phyloP scores from a whole-genome alignment of 2,329 filamentous ascomycete species.

The Microcyclosporella mali region DNA sequence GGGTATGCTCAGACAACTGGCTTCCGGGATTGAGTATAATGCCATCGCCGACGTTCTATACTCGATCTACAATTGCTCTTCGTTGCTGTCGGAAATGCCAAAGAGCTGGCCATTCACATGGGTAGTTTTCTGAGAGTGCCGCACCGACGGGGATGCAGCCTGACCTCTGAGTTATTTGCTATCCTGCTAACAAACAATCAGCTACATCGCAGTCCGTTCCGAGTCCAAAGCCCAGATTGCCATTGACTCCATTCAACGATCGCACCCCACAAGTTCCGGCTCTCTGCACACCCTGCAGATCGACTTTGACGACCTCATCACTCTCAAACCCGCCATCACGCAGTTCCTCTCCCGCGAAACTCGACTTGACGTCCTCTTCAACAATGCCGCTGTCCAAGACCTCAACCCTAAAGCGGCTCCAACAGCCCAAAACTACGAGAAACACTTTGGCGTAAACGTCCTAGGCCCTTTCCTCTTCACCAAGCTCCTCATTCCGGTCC shows the following conservation, averaged over 20 bases:
- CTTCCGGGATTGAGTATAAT: too few species aligned
- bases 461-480: conserved; percentile 33
- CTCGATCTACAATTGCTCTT: too few species aligned
- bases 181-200: too few species aligned
- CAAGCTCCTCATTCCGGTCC: conserved; percentile 27
- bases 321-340: not conserved
- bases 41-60: too few species aligned
- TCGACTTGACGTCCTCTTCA: conserved; percentile 5
- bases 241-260: conserved; percentile 39
- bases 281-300: too few species aligned
- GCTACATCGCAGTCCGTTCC: conserved; percentile 50
- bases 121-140: too few species aligned
- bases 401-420: conserved; percentile 23
- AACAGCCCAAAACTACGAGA: conserved; percentile 28
- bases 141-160: too few species aligned
- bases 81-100: too few species aligned
- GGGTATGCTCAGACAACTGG: too few species aligned
- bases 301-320: conserved; percentile 31
- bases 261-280: conserved; percentile 29
- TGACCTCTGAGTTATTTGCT: too few species aligned
- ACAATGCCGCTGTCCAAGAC: conserved; percentile 2
- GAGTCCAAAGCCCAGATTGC: conserved; percentile 39
- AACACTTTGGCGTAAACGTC: conserved; percentile 31
- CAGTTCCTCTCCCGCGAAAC: not conserved
- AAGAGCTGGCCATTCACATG: too few species aligned